Evolutionary conservation across 345 rosid genomes (phyloP).

Genomic region (Physaria fendleri): DNA sequence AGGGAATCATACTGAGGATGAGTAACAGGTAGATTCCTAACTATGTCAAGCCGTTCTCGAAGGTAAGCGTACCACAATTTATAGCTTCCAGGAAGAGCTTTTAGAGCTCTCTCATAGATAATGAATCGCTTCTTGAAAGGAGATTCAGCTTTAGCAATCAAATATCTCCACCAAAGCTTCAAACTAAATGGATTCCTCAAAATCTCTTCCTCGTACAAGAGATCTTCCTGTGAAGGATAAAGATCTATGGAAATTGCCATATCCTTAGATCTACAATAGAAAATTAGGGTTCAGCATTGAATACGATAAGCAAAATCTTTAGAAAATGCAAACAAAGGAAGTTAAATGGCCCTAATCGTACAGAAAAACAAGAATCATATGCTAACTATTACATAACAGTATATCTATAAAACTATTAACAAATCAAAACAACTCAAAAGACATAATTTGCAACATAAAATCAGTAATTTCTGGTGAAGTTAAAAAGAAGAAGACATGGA

Average conservation of each 20-base stretch:
- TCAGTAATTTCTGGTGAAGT: too few species aligned
- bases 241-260: constrained; percentile 75
- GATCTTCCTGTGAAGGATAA: constrained; percentile 81
- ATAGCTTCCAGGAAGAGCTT: constrained; percentile 88
- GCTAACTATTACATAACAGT: too few species aligned
- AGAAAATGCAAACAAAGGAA: too few species aligned
- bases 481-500: too few species aligned
- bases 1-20: constrained; percentile 67
- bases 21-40: constrained; percentile 58
- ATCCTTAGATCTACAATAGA: neutral
- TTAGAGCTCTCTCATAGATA: constrained; percentile 79
- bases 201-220: constrained; percentile 79
- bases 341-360: too few species aligned
- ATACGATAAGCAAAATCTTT: too few species aligned
- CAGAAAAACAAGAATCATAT: too few species aligned
- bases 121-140: constrained; percentile 66
- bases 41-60: constrained; percentile 70
- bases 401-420: too few species aligned
- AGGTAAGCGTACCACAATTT: constrained; percentile 88
- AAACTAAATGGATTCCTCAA: constrained; percentile 76
- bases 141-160: constrained; percentile 60
- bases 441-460: too few species aligned
- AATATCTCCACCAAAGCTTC: constrained; percentile 94
- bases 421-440: too few species aligned
- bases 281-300: too few species aligned